These are phyloP conservation scores for Penicillium olsonii DNA, from an alignment of 2,329 filamentous ascomycete species.

Conservation along the genomic window DNA sequence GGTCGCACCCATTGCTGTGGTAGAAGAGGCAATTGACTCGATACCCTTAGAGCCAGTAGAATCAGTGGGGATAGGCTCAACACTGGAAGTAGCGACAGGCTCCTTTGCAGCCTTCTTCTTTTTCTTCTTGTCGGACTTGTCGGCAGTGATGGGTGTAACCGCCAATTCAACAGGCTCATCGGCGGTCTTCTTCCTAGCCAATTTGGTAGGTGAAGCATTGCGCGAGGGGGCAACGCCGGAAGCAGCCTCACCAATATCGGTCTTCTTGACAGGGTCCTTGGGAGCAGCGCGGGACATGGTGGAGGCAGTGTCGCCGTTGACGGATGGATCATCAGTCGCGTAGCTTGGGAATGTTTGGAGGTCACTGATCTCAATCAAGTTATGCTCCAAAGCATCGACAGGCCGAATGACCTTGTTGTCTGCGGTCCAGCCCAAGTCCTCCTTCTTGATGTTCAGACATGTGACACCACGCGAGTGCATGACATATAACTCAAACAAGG, in stretches of 20 bases:
- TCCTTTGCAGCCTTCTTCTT: constrained; percentile 58
- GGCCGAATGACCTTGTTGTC: constrained; percentile 84
- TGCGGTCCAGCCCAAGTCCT: constrained; percentile 86
- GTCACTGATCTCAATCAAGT: constrained; percentile 73
- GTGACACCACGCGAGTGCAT: constrained; percentile 99
- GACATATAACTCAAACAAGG: constrained; percentile 90
- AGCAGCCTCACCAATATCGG: constrained; percentile 25
- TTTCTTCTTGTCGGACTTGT: constrained; percentile 71
- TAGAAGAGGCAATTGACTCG: constrained; percentile 17
- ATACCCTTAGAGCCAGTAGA: constrained; percentile 8
- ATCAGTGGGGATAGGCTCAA: constrained; percentile 14
- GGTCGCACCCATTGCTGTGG: constrained; percentile 16
- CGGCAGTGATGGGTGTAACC: constrained; percentile 35
- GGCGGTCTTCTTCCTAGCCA: constrained; percentile 44
- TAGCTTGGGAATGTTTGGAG: constrained; percentile 56
- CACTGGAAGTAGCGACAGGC: constrained; percentile 18
- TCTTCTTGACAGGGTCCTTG: constrained; percentile 44
- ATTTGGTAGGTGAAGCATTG: constrained; percentile 42
- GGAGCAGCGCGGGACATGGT: constrained; percentile 39
- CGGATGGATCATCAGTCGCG: constrained; percentile 43
- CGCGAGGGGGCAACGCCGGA: constrained; percentile 28
- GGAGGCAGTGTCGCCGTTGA: constrained; percentile 45
- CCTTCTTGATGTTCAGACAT: constrained; percentile 79
- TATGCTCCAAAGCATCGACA: constrained; percentile 73
- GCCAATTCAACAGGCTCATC: constrained; percentile 35